These are phyloP conservation scores for Zasmidium angulare DNA, from an alignment of 2,329 filamentous ascomycete species.

Conservation along the genomic window DNA sequence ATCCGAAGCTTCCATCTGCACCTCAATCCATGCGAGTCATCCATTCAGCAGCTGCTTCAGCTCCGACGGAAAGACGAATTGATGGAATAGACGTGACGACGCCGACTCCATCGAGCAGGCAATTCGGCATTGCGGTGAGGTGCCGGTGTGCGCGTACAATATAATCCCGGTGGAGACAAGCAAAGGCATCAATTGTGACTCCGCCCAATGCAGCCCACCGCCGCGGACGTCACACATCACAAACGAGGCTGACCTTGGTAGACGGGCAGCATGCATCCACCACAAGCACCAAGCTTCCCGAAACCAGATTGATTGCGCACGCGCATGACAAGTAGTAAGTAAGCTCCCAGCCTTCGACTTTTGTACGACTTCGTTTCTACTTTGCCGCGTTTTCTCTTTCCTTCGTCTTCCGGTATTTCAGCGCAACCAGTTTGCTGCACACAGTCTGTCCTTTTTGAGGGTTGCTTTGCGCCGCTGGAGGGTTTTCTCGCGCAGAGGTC, in stretches of 20 bases:
- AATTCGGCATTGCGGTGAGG: neutral
- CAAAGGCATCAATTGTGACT: neutral
- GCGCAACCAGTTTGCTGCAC: neutral
- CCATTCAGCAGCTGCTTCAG: neutral
- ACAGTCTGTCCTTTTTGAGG: neutral
- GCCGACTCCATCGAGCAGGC: neutral
- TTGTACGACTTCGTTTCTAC: neutral
- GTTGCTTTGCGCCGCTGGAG: neutral
- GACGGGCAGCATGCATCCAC: neutral
- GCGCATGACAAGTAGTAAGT: neutral
- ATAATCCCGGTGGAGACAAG: neutral
- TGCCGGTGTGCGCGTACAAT: neutral
- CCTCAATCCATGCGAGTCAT: neutral
- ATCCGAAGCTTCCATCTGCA: neutral
- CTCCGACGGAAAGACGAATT: too few species aligned
- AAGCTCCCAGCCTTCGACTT: neutral
- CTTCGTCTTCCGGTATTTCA: neutral
- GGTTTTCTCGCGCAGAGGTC: neutral
- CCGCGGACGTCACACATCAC: neutral
- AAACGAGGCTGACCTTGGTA: slow-evolving; percentile 5
- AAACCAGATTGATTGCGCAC: neutral
- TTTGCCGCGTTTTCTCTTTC: neutral
- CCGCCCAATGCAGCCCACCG: neutral
- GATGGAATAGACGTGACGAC: neutral
- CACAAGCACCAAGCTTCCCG: neutral